Percentiles rank a stretch among this genome's conserved stretches.
These are phyloP conservation scores for Panaeolus cyanescens DNA, from an alignment of 768 basidiomycete species.

Conservation along the genomic window DNA sequence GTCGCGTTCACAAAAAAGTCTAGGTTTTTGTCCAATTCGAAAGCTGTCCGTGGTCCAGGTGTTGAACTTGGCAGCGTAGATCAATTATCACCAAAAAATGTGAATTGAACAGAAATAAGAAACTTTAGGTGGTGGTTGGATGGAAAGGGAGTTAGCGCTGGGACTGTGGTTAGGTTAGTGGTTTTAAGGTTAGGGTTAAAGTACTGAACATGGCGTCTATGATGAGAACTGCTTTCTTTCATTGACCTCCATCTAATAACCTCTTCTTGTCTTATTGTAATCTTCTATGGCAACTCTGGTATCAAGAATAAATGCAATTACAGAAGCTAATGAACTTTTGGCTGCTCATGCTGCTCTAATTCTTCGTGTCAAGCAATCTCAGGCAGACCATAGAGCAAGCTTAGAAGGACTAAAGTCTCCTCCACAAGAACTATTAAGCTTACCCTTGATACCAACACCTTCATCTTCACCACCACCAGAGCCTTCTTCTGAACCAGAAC, in stretches of 20 bases:
- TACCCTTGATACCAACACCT: conserved; percentile 62
- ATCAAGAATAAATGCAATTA: conserved; percentile 51
- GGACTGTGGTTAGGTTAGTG: background rate
- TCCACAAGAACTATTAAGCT: conserved; percentile 52
- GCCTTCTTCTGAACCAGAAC: conserved; percentile 41
- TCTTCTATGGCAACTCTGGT: conserved; percentile 12
- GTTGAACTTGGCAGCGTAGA: too few species aligned
- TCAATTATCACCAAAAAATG: too few species aligned
- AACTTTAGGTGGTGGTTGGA: background rate
- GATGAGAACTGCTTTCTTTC: background rate
- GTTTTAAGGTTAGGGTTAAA: background rate
- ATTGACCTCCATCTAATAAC: background rate
- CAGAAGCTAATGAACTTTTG: conserved; percentile 67
- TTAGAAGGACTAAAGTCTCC: conserved; percentile 58
- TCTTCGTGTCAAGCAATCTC: conserved; percentile 52
- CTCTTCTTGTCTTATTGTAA: background rate
- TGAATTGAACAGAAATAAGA: too few species aligned
- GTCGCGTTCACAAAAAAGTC: too few species aligned
- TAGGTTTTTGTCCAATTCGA: too few species aligned
- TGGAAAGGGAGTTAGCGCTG: background rate
- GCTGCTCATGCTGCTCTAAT: conserved; percentile 62
- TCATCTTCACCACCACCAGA: conserved; percentile 53
- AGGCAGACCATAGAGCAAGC: conserved; percentile 57
- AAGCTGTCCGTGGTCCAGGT: too few species aligned
- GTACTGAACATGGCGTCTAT: background rate